These are phyloP conservation scores for Scenedesmus sp. DNA, from an alignment of 163 green algal genomes.

Conservation along the genomic window DNA sequence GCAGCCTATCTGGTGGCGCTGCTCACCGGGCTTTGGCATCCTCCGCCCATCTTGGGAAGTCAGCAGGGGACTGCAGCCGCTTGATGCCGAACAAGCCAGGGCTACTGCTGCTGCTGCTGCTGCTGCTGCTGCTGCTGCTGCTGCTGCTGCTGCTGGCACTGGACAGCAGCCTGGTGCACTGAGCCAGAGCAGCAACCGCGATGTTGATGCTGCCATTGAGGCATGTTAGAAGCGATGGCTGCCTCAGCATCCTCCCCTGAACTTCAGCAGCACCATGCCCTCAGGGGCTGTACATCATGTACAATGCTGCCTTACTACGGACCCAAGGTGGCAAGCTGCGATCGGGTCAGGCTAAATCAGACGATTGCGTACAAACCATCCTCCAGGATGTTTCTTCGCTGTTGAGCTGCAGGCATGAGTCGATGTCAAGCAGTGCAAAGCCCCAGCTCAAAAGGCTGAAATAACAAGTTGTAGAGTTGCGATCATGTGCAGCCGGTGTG, in stretches of 20 bases:
- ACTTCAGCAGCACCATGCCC: background rate
- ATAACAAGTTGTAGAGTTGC: background rate
- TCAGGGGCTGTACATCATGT: background rate
- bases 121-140: background rate
- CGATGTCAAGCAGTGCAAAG: background rate
- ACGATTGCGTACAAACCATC: too few species aligned
- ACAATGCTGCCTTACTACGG: background rate
- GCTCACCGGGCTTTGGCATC: conserved; percentile 50
- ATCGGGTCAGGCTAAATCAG: background rate
- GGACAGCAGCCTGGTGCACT: conserved; percentile 2
- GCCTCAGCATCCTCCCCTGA: background rate
- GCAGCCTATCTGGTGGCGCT: background rate
- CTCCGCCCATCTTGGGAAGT: conserved; percentile 58
- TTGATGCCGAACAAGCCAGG: conserved; percentile 63
- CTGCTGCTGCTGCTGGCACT: background rate
- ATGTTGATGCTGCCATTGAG: background rate
- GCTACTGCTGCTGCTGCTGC: background rate
- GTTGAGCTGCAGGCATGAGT: background rate
- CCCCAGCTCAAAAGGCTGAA: background rate
- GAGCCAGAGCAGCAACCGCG: background rate
- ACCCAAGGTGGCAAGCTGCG: background rate
- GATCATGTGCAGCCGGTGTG: background rate
- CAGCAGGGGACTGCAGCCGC: conserved; percentile 49
- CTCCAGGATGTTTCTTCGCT: too few species aligned
- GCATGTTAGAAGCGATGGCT: background rate